A percentile compares a stretch with the other conserved stretches of the same genome.
Evolutionary conservation across 805 yeast genomes (phyloP).

Genomic region (Cyberlindnera galapagoensis): DNA sequence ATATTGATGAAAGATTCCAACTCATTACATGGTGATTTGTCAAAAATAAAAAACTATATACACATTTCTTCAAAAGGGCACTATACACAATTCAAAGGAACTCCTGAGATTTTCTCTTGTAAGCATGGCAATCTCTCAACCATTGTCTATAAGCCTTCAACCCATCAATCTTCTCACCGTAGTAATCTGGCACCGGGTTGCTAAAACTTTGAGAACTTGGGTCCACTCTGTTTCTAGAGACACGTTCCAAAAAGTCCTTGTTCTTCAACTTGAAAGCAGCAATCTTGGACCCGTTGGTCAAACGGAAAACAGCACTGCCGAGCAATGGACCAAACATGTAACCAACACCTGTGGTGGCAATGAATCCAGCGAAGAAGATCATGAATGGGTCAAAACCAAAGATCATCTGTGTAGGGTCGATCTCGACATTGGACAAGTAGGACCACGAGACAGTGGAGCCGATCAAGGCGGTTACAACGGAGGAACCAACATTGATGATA

Average conservation of each 20-base stretch:
- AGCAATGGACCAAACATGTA: conserved; percentile 76
- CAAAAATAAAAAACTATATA: neutral
- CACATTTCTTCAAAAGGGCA: neutral
- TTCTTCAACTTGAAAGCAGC: conserved; percentile 53
- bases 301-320: conserved; percentile 65
- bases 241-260: conserved; percentile 64
- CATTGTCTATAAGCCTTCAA: conserved; percentile 86
- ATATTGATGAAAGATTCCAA: conserved; percentile 61
- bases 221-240: conserved; percentile 79
- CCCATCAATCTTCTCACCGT: conserved; percentile 92
- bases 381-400: conserved; percentile 88
- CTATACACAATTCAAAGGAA: conserved; percentile 39
- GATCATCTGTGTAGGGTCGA: conserved; percentile 81
- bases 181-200: conserved; percentile 97
- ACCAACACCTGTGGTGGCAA: conserved; percentile 70
- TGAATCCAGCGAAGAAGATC: conserved; percentile 68
- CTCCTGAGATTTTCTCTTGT: conserved; percentile 73
- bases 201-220: conserved; percentile 85
- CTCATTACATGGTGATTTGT: conserved; percentile 32
- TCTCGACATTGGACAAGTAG: conserved; percentile 70
- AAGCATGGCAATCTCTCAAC: conserved; percentile 93
- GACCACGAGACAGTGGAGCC: conserved; percentile 70
- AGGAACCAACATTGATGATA: conserved; percentile 57
- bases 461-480: conserved; percentile 57
- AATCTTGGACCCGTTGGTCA: conserved; percentile 42